These are phyloP conservation scores for Solanum pimpinellifolium DNA, from an alignment of 257 asterid species.

Conservation along the genomic window DNA sequence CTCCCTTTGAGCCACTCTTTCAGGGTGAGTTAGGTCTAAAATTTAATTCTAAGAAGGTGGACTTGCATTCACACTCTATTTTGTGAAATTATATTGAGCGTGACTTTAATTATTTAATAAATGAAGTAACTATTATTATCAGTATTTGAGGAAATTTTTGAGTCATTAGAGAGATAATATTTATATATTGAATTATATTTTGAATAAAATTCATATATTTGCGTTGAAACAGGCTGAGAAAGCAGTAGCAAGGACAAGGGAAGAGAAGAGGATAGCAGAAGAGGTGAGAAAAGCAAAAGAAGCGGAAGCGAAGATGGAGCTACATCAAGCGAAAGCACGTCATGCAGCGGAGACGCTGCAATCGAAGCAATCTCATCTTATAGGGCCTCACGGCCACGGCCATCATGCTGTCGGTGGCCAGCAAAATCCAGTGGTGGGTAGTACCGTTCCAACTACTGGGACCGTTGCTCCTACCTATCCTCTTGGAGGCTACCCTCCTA, in stretches of 20 bases:
- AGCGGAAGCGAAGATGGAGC: conserved; percentile 66
- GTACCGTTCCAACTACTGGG: background rate
- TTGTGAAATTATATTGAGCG: no score
- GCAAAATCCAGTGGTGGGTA: background rate
- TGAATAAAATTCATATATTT: no score
- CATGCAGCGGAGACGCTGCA: conserved; percentile 37
- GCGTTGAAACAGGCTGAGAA: conserved; percentile 29
- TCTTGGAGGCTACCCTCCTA: background rate
- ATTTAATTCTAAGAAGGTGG: no score
- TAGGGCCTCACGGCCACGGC: background rate
- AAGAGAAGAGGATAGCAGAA: conserved; percentile 38
- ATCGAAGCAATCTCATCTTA: conserved; percentile 13
- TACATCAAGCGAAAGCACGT: conserved; percentile 51
- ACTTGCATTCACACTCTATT: no score
- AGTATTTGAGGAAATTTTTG: no score
- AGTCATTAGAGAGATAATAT: no score
- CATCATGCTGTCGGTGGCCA: background rate
- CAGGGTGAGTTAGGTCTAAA: no score
- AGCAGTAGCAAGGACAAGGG: conserved; percentile 36
- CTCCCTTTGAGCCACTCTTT: no score
- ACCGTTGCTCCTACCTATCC: background rate
- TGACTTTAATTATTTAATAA: no score
- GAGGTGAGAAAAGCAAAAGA: conserved; percentile 62
- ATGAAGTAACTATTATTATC: no score
- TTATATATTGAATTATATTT: no score